Evolutionary conservation across 2,329 filamentous ascomycete genomes (phyloP), one percentile per base, ranked within the genome.

Genomic region (Esteya vermicola): DNA sequence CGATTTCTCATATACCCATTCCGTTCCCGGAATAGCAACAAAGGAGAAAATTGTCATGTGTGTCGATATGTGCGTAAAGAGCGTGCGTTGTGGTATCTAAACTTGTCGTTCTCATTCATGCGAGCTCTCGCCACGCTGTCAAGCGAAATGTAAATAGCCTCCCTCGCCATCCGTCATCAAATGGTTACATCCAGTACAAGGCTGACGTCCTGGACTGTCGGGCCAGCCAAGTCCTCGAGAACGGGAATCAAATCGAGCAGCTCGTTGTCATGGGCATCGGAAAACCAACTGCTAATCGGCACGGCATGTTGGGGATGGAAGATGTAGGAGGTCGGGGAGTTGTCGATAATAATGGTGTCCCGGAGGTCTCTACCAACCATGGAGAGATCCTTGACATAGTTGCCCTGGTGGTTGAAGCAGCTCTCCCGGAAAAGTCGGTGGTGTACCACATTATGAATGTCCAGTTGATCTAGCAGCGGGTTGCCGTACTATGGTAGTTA

Each of bases 221-320:
- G 62, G 50, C 83, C 81, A 46, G 91, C 89, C 56, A 98, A 71
- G 62, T 98, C 91, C 70, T 98, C 91, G 50, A 98, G 85, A 52
- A 98, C 91, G 39, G 91, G 91, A 59, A 98, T 96, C 52, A 98
- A 69, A 59, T 98, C 91, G 54, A 98, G 71, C 46, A 98, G 72
- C 70, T 98, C 91, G 63, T 98, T 98, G 66, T 98, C 91, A 62
- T 98, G 91, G 46, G 91, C 91, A 63, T 98, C 91, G 50, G 88
- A 95, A 66, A 98, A 98, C 91, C 91, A 98, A 70, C 89, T 96
- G 73, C 88, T 95, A 65, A 98, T 98, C 21, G 91, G 91, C 37
- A 98, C 89, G 45, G 91, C 91, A 59, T 98, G 91, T 65, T 98
- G 89, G 20, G 91, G 91, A 58, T 98, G 91, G 72, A 98, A 98